A percentile compares a stretch with the other conserved stretches of the same genome.
phyloP scores from a whole-genome alignment of 202 grass and related monocot genomes.

The Panicum virgatum region DNA sequence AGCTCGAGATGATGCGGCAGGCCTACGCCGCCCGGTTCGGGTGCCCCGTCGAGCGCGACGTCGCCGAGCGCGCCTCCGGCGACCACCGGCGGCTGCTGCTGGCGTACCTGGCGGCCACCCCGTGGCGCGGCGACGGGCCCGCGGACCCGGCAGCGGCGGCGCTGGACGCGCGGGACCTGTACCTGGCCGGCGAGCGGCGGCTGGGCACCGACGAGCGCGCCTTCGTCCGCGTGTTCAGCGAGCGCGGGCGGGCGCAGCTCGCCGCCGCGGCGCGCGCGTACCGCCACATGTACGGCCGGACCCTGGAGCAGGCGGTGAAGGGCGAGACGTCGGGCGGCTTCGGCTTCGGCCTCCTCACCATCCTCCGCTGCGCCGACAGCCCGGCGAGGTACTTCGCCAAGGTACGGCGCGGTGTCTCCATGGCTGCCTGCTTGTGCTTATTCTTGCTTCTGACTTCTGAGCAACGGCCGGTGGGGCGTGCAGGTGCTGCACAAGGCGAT shows the following conservation, averaged over 20 bases:
- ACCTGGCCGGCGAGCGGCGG: slow-evolving; percentile 71
- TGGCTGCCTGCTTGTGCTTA: too few relatives aligned
- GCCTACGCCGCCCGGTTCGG: slow-evolving; percentile 61
- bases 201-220: slow-evolving; percentile 79
- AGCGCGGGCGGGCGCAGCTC: slow-evolving; percentile 61
- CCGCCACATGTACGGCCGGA: slow-evolving; percentile 47
- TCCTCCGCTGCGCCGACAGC: slow-evolving; percentile 71
- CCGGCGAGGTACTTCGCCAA: slow-evolving; percentile 75
- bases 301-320: slow-evolving; percentile 70
- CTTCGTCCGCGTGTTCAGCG: slow-evolving; percentile 74
- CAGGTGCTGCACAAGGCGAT: slow-evolving; percentile 75
- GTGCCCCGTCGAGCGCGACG: slow-evolving; percentile 60
- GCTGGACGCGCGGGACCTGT: slow-evolving; percentile 63
- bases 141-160: slow-evolving; percentile 32
- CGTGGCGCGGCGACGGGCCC: too few relatives aligned
- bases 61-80: slow-evolving; percentile 48
- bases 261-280: slow-evolving; percentile 62
- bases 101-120: slow-evolving; percentile 44
- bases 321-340: slow-evolving; percentile 78
- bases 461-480: background rate
- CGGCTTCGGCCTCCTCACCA: slow-evolving; percentile 58
- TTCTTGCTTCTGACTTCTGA: too few relatives aligned
- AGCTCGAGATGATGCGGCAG: slow-evolving; percentile 57
- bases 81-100: slow-evolving; percentile 79
- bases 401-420: slow-evolving; percentile 10